Percentiles rank a stretch among this genome's conserved stretches.
Evolutionary conservation across 345 rosid genomes (phyloP).

Genomic region (Populus pruinosa): DNA sequence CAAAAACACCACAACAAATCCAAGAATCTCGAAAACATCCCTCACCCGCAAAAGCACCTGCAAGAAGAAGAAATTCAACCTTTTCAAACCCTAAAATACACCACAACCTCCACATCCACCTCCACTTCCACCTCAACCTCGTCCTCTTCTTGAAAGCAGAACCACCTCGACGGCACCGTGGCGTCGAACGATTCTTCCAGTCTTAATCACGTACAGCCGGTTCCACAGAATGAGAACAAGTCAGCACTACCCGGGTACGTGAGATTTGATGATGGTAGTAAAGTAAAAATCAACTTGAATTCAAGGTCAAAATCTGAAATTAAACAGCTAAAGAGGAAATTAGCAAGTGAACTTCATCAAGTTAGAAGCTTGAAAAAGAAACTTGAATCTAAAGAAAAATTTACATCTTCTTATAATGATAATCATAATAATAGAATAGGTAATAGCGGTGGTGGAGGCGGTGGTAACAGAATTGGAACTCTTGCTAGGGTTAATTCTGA

Average conservation of each 20-base stretch:
- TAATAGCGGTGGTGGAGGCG: slow-evolving; percentile 7
- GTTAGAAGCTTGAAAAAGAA: slow-evolving; percentile 41
- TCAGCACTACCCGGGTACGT: slow-evolving; percentile 38
- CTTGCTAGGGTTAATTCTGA: slow-evolving; percentile 46
- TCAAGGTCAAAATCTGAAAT: slow-evolving; percentile 32
- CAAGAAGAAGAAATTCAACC: background rate
- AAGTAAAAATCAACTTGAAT: slow-evolving; percentile 43
- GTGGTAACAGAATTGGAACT: slow-evolving; percentile 23
- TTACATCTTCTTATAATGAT: slow-evolving; percentile 7
- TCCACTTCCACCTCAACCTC: too few species aligned
- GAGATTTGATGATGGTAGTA: slow-evolving; percentile 23
- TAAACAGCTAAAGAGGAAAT: slow-evolving; percentile 46
- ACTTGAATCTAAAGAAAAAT: slow-evolving; percentile 37
- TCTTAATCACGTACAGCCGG: slow-evolving; percentile 22
- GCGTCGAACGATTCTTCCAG: slow-evolving; percentile 47
- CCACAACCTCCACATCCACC: too few species aligned
- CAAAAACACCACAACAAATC: background rate
- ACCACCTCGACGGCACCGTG: slow-evolving; percentile 8
- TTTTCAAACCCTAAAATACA: background rate
- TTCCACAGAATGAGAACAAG: slow-evolving; percentile 16
- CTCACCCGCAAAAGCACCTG: background rate
- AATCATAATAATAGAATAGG: background rate
- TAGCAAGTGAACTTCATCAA: slow-evolving; percentile 54
- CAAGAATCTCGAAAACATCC: background rate
- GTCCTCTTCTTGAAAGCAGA: background rate